A percentile compares a stretch with the other conserved stretches of the same genome.
Conservation (phyloP, 2,329 filamentous ascomycete genomes). For the Ophiobolus disseminans region DNA sequence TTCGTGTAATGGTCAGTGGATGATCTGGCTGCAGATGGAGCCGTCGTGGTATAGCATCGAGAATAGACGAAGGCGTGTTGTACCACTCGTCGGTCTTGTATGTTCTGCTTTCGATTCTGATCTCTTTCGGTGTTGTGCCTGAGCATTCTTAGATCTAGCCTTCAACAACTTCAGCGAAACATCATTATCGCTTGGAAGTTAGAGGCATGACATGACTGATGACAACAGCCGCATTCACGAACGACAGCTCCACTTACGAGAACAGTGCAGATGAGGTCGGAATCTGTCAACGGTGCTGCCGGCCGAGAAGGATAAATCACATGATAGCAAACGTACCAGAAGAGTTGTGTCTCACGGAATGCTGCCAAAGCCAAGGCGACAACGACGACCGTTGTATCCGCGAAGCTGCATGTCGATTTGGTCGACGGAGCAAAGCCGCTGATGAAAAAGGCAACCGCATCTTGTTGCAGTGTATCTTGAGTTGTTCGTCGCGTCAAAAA, state of each 20-base stretch:
- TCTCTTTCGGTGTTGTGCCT: constrained; percentile 29
- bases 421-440: constrained; percentile 31
- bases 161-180: too few species aligned
- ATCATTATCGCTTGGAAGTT: too few species aligned
- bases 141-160: constrained; percentile 20
- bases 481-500: constrained; percentile 22
- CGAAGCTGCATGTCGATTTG: constrained; percentile 8
- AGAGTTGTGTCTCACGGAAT: constrained; percentile 36
- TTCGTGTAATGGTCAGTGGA: constrained; percentile 86
- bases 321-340: constrained; percentile 43
- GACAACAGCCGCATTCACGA: too few species aligned
- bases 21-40: constrained; percentile 94
- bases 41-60: constrained; percentile 74
- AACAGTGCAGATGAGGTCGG: too few species aligned
- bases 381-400: constrained; percentile 14
- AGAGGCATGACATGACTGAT: background rate
- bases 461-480: constrained; percentile 10
- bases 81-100: constrained; percentile 81
- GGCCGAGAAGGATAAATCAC: constrained; percentile 24
- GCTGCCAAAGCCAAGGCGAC: constrained; percentile 20
- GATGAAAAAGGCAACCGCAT: constrained; percentile 34
- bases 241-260: too few species aligned
- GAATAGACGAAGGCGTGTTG: constrained; percentile 79
- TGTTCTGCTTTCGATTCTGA: constrained; percentile 67
- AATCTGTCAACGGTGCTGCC: too few species aligned